Evolutionary conservation across 2,329 filamentous ascomycete genomes (phyloP).

Genomic region (Xylariaceae sp.): DNA sequence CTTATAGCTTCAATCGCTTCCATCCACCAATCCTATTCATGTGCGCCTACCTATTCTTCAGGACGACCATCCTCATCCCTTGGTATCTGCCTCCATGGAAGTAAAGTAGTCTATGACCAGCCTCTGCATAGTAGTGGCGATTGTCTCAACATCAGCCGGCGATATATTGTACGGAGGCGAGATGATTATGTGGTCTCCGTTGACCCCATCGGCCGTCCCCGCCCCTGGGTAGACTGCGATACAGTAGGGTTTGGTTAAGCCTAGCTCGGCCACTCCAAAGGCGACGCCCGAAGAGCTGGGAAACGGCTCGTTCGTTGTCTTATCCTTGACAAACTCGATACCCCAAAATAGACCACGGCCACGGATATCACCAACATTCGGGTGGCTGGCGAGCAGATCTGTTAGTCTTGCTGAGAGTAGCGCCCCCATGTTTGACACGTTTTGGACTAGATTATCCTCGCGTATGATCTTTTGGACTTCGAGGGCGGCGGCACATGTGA

Average conservation of each 20-base stretch:
- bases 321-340: slow-evolving; percentile 54
- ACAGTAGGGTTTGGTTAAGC: slow-evolving; percentile 29
- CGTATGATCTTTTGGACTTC: slow-evolving; percentile 49
- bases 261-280: slow-evolving; percentile 24
- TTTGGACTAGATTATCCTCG: slow-evolving; percentile 44
- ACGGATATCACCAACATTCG: slow-evolving; percentile 49
- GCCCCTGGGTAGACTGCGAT: slow-evolving; percentile 57
- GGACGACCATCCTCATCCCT: neutral
- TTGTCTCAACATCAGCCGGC: slow-evolving; percentile 59
- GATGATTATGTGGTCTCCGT: slow-evolving; percentile 69
- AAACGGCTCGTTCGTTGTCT: slow-evolving; percentile 47
- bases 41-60: neutral
- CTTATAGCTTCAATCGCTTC: too few species aligned
- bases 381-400: slow-evolving; percentile 37
- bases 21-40: neutral
- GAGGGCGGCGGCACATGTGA: slow-evolving; percentile 48
- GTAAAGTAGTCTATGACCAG: slow-evolving; percentile 60
- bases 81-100: slow-evolving; percentile 1
- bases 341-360: slow-evolving; percentile 55
- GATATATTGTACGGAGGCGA: slow-evolving; percentile 73
- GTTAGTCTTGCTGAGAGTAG: slow-evolving; percentile 41
- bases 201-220: slow-evolving; percentile 59
- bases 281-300: slow-evolving; percentile 27
- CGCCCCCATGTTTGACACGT: slow-evolving; percentile 42
- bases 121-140: slow-evolving; percentile 58